Evolutionary conservation across 495 filamentous ascomycete genomes (phyloP), one percentile per base, ranked within the genome.

Genomic region (Penicillium soppii): DNA sequence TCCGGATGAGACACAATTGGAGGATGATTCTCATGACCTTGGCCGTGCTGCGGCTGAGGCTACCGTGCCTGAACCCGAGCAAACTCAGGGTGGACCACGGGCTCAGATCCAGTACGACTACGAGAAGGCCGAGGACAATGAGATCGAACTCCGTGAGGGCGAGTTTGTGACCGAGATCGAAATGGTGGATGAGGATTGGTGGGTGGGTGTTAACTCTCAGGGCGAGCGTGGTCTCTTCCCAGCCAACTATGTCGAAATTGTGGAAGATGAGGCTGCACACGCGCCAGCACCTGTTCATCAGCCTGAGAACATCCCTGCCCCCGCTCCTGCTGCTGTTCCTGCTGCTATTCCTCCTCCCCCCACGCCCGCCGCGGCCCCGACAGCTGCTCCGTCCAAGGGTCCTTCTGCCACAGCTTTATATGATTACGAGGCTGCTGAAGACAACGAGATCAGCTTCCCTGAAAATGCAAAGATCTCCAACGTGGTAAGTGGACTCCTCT

Each of bases 181-280:
- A 38, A 95, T 95, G 90, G 91, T 98, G 2, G 95, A 98, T 54
- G 72, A 80, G 39, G 92, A 97, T 64, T 99, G 94, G 94, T 99
- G 94, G 94, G 85, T 94, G 79, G 94, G 94, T 9, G 84, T 84
- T 48, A 97, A 97, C 66, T 61, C 72, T 5, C 74, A 69, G 42
- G 95, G 94, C 49, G 89, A 97, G 62, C 81, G 75, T 26, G 94
- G 94, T 6, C 75, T 97, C 23, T 99, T 99, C 75, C 94, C 94
- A 0, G 92, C 89, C 67, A 97, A 96, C 70, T 99, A 97, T 53
- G 95, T 97, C 22, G 90, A 97, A 61, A 68, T 96, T 22, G 73
- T 92, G 27, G 87, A 88, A 19, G 73, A 71, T 35, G 82, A 77
- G 21, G 76, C 71, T 22, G 68, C 65, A 40, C 41, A 29, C 67